phyloP scores from a whole-genome alignment of 2,329 filamentous ascomycete genomes.

The Calonectria honghensis region DNA sequence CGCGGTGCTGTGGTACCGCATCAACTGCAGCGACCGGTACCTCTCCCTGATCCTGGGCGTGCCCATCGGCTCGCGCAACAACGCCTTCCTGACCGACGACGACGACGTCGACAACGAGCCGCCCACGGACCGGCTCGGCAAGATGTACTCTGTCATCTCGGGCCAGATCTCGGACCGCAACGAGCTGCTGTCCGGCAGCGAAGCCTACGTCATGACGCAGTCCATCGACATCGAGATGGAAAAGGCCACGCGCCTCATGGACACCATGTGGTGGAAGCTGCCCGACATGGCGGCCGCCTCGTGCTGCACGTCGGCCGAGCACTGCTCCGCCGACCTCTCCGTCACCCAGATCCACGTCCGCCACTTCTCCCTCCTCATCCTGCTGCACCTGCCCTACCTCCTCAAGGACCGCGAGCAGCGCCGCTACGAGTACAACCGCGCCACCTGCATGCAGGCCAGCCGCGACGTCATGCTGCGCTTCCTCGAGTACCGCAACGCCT shows the following conservation, averaged over 20 bases:
- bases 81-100: slow-evolving; percentile 58
- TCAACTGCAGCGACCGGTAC: slow-evolving; percentile 70
- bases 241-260: slow-evolving; percentile 63
- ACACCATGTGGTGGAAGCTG: slow-evolving; percentile 69
- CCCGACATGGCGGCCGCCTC: slow-evolving; percentile 52
- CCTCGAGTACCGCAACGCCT: slow-evolving; percentile 63
- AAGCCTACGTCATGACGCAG: slow-evolving; percentile 64
- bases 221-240: slow-evolving; percentile 70
- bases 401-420: slow-evolving; percentile 65
- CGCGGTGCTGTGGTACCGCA: slow-evolving; percentile 67
- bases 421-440: slow-evolving; percentile 67
- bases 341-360: slow-evolving; percentile 69
- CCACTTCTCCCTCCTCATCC: slow-evolving; percentile 70
- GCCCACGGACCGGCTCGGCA: slow-evolving; percentile 66
- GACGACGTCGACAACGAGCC: slow-evolving; percentile 53
- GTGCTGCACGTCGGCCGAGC: slow-evolving; percentile 48
- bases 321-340: slow-evolving; percentile 48
- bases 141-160: slow-evolving; percentile 64
- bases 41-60: slow-evolving; percentile 71
- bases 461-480: slow-evolving; percentile 71
- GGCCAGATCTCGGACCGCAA: slow-evolving; percentile 70
- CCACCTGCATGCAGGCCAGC: slow-evolving; percentile 68
- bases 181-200: slow-evolving; percentile 55
- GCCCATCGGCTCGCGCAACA: slow-evolving; percentile 65
- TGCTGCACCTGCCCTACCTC: slow-evolving; percentile 74